Evolutionary conservation across 2,329 filamentous ascomycete species (phyloP).

Genomic region (Monosporascus sp.): DNA sequence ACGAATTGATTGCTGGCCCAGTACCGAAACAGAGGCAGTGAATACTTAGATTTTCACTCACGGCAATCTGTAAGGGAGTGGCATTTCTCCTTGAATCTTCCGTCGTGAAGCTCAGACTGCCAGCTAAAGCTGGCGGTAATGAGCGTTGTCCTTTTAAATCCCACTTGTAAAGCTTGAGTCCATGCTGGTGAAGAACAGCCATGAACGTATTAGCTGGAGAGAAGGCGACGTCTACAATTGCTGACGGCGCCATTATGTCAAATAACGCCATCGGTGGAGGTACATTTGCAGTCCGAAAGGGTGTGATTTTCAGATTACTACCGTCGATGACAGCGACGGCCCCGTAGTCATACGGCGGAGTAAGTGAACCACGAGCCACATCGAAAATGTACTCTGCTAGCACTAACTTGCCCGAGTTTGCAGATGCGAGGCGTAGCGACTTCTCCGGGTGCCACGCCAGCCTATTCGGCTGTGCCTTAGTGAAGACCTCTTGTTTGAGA

Average conservation of each 20-base stretch:
- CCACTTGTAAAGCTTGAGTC: slow-evolving; percentile 66
- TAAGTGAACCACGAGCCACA: slow-evolving; percentile 62
- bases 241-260: slow-evolving; percentile 58
- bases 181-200: slow-evolving; percentile 63
- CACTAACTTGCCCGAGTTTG: slow-evolving; percentile 43
- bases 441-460: slow-evolving; percentile 85
- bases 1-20: slow-evolving; percentile 17
- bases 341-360: slow-evolving; percentile 70
- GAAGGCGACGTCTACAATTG: slow-evolving; percentile 70
- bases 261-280: slow-evolving; percentile 90
- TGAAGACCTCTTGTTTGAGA: slow-evolving; percentile 78
- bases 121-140: slow-evolving; percentile 35
- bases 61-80: slow-evolving; percentile 23
- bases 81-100: slow-evolving; percentile 15
- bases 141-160: slow-evolving; percentile 52
- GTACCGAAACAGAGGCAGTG: slow-evolving; percentile 21
- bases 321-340: slow-evolving; percentile 83
- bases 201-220: slow-evolving; percentile 59
- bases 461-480: slow-evolving; percentile 26
- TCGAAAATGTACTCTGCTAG: slow-evolving; percentile 64
- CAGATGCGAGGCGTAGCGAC: slow-evolving; percentile 60
- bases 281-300: slow-evolving; percentile 75
- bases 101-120: slow-evolving; percentile 33
- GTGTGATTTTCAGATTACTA: slow-evolving; percentile 71
- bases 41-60: slow-evolving; percentile 21